Base-by-base conservation (phyloP, 2,329 filamentous ascomycete genomes). In the Colletotrichum gigasporum region DNA sequence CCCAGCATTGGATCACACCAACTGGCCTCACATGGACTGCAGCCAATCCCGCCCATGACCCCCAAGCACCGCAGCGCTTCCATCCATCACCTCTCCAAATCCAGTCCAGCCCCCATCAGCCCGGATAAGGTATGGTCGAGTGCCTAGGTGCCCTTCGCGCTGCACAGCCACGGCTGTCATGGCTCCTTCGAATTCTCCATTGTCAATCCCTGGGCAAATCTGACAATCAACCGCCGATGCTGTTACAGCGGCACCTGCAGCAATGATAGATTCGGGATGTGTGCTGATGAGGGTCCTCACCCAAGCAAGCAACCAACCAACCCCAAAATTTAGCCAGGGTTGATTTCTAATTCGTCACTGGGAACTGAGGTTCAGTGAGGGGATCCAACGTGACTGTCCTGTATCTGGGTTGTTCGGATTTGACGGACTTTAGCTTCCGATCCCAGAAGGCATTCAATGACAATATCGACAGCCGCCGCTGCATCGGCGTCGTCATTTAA, bases 181-280 rank as follows among this genome's bases (percentile, higher is more conserved):
- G 30, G 7, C 30, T 34, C n/a, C n/a, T n/a, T n/a, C n/a, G n/a
- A n/a, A n/a, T 34, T 12, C 30, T 34, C 7, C 7, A 34, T 7
- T 34, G 30, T 34, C 34, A 53, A 53, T 30, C 50, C 50, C 34
- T 37, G 50, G 20, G 50, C 39, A 53, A 41, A 53, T 53, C 50
- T 35, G 34, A 20, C 47, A 18, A 39, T 12, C 35, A 39, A 39
- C 35, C n/a, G 16, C 5, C 18, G 18, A 24, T 37, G 32, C 16
- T 18, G 16, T 16, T 34, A 39, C 10, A 18, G 11, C 22, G 50
- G 20, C 37, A 16, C 35, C 54, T 22, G 54, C 44, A 58, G 24
- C 44, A n/a, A 8, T 18, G 12, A 24, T 20, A 14, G 42, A 39
- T 41, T 50, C 18, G 16, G n/a, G 9, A 20, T 42, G 24, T n/a